phyloP scores from a whole-genome alignment of 148 eudicot species.

The Chenopodium berlandieri region DNA sequence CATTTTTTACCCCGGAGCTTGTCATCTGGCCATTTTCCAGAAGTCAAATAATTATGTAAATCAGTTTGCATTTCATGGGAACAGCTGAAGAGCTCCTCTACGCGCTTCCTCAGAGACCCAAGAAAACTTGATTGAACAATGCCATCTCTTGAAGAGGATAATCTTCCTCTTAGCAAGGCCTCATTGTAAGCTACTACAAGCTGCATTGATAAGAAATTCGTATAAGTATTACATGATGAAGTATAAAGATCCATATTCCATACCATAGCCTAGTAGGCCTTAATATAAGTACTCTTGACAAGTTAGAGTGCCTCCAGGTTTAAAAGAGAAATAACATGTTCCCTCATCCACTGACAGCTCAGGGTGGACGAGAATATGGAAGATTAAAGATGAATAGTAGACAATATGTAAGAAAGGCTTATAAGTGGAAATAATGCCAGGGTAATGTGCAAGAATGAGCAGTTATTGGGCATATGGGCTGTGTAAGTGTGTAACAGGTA shows the following conservation, averaged over 20 bases:
- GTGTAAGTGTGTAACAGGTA: no score
- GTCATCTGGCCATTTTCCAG: slow-evolving; percentile 66
- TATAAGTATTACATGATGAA: background rate
- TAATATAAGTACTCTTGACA: background rate
- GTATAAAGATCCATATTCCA: background rate
- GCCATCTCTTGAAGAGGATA: slow-evolving; percentile 50
- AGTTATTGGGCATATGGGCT: no score
- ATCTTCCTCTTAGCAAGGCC: slow-evolving; percentile 56
- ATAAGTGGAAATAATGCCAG: no score
- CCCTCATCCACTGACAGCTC: no score
- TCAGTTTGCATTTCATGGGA: slow-evolving; percentile 30
- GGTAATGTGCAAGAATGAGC: no score
- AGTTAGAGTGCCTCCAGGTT: background rate
- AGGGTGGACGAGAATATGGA: no score
- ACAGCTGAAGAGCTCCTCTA: slow-evolving; percentile 55
- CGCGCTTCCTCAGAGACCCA: slow-evolving; percentile 73
- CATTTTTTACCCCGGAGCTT: slow-evolving; percentile 34
- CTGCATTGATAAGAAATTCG: slow-evolving; percentile 38
- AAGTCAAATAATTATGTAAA: slow-evolving; percentile 44
- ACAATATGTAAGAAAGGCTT: no score
- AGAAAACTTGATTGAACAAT: slow-evolving; percentile 74
- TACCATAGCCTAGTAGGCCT: background rate
- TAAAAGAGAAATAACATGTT: background rate
- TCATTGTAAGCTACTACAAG: slow-evolving; percentile 87
- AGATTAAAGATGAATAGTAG: no score